phyloP scores from a whole-genome alignment of 2,329 filamentous ascomycete species.

The Magnaporthales sp. region DNA sequence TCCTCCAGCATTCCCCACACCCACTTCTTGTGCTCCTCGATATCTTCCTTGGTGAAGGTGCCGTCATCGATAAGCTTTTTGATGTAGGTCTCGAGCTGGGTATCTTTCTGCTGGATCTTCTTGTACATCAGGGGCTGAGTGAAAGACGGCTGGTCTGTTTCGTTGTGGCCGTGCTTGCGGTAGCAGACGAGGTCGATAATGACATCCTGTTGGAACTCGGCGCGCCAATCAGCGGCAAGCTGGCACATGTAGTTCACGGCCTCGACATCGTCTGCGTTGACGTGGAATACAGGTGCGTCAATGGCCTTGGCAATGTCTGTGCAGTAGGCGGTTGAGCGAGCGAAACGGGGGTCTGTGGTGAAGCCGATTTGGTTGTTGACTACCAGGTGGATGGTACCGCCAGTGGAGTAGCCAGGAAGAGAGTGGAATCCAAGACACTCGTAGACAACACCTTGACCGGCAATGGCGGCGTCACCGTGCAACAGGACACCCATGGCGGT shows the following conservation, averaged over 20 bases:
- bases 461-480: constrained; percentile 95
- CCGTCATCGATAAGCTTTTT: constrained; percentile 85
- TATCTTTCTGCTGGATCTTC: constrained; percentile 77
- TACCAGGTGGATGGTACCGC: constrained; percentile 91
- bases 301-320: constrained; percentile 99
- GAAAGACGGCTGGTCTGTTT: constrained; percentile 98
- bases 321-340: constrained; percentile 96
- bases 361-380: constrained; percentile 99
- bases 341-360: constrained; percentile 95
- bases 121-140: constrained; percentile 99
- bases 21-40: constrained; percentile 99
- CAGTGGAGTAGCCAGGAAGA: constrained; percentile 91
- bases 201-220: constrained; percentile 96
- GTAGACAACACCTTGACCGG: constrained; percentile 94
- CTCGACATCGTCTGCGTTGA: constrained; percentile 97
- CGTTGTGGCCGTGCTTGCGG: constrained; percentile 98
- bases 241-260: constrained; percentile 98
- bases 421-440: constrained; percentile 97
- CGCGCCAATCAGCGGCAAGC: constrained; percentile 93
- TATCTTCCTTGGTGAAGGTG: constrained; percentile 93
- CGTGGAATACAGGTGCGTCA: constrained; percentile 96
- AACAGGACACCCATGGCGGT: constrained; percentile 93
- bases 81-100: constrained; percentile 84
- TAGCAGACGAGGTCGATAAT: constrained; percentile 98
- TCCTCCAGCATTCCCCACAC: constrained; percentile 99